phyloP scores from a whole-genome alignment of 192 early-diverging fungal species.

The Linnemannia hyalina region DNA sequence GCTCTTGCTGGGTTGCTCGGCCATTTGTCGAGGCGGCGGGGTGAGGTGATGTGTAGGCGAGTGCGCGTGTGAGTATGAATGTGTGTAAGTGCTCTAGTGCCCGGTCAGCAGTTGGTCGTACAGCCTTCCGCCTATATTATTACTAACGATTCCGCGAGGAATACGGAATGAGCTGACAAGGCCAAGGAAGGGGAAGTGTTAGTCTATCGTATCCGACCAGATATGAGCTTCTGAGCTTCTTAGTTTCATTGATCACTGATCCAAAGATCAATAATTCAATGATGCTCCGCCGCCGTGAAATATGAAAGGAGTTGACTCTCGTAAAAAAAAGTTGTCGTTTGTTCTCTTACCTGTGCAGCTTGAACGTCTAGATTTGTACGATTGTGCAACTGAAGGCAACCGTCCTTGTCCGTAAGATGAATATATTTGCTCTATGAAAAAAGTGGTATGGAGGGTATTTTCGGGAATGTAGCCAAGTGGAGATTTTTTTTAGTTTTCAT shows the following conservation, averaged over 20 bases:
- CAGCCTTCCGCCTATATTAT: conserved; percentile 2
- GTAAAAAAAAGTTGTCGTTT: neutral
- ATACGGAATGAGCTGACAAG: neutral
- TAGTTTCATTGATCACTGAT: neutral
- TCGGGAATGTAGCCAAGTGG: neutral
- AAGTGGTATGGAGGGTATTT: neutral
- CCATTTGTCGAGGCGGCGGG: conserved; percentile 1
- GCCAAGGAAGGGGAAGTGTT: neutral
- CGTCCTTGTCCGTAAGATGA: neutral
- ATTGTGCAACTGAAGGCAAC: neutral
- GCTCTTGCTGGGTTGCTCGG: conserved; percentile 20
- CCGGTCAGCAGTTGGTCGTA: neutral
- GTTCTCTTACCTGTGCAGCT: neutral
- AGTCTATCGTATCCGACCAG: neutral
- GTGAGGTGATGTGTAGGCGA: neutral
- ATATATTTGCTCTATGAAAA: neutral
- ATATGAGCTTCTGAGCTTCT: neutral
- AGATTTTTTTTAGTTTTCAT: neutral
- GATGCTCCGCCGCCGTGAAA: neutral
- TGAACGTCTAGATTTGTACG: neutral
- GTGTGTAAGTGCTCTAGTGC: neutral
- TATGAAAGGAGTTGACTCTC: too few species aligned
- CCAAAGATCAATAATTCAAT: neutral
- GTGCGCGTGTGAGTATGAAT: neutral
- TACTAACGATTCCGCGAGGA: neutral